phyloP scores from a whole-genome alignment of 192 early-diverging fungal genomes.

The Backusella tarrabulga region DNA sequence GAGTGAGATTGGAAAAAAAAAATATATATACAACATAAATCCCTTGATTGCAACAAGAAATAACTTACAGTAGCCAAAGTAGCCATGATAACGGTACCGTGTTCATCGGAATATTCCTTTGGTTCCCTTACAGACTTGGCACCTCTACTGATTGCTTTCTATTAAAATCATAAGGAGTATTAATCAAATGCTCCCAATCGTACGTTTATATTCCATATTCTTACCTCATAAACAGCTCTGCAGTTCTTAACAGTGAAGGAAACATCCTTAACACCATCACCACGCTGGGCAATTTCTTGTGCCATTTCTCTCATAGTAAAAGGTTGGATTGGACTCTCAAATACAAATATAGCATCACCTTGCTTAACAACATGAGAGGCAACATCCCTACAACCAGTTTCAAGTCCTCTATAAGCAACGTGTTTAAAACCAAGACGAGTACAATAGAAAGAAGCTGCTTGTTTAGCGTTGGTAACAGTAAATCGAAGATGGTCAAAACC shows the following conservation, averaged over 20 bases:
- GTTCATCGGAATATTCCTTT: constrained; percentile 76
- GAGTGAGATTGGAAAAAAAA: not conserved
- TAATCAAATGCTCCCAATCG: too few species aligned
- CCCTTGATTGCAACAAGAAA: constrained; percentile 2
- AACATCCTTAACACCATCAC: constrained; percentile 95
- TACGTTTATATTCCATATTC: not conserved
- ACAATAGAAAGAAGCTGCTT: constrained; percentile 92
- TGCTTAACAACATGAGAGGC: constrained; percentile 86
- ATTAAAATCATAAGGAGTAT: not conserved
- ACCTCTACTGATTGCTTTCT: constrained; percentile 81
- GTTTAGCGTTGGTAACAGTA: constrained; percentile 93
- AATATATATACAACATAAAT: not conserved
- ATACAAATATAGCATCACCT: constrained; percentile 81
- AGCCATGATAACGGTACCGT: constrained; percentile 90
- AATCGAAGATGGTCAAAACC: constrained; percentile 83
- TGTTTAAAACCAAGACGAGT: constrained; percentile 93
- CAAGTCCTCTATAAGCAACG: constrained; percentile 92
- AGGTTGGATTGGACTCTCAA: constrained; percentile 90
- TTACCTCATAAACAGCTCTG: constrained; percentile 65
- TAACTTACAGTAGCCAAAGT: constrained; percentile 74
- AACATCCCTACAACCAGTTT: constrained; percentile 88
- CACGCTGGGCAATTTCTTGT: constrained; percentile 72
- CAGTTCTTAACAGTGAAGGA: constrained; percentile 90
- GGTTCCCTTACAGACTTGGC: constrained; percentile 80
- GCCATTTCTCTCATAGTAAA: constrained; percentile 65